A percentile compares a stretch with the other conserved stretches of the same genome.
These are phyloP conservation scores for Aeminium ludgeri DNA, from an alignment of 495 filamentous ascomycete species.

Conservation along the genomic window DNA sequence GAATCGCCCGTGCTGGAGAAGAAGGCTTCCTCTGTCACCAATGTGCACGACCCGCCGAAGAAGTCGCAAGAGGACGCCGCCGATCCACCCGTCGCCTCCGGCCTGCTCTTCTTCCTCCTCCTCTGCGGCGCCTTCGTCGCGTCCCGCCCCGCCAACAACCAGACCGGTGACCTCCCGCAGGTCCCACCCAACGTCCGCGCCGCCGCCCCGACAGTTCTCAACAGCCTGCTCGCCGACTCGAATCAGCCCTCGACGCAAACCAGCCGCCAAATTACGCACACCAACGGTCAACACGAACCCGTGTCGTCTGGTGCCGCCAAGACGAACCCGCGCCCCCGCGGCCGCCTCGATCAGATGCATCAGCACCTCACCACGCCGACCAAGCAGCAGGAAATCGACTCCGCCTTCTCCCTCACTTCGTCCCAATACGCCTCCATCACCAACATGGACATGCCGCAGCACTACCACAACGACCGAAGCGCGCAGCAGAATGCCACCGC, in stretches of 20 bases:
- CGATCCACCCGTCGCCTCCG: constrained; percentile 25
- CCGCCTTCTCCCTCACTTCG: constrained; percentile 68
- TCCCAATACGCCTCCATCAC: constrained; percentile 83
- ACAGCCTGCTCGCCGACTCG: constrained; percentile 56
- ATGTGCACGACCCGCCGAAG: constrained; percentile 40
- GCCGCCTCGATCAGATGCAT: constrained; percentile 58
- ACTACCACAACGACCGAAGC: constrained; percentile 28
- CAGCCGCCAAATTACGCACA: constrained; percentile 7
- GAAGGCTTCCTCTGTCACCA: constrained; percentile 16
- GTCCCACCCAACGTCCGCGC: constrained; percentile 86
- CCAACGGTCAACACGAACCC: constrained; percentile 2
- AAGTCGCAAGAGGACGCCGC: constrained; percentile 33
- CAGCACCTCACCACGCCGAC: constrained; percentile 57
- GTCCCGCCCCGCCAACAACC: constrained; percentile 52
- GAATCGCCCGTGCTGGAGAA: constrained; percentile 6
- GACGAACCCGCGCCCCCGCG: neutral
- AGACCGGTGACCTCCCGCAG: constrained; percentile 50
- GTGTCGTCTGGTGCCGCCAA: neutral
- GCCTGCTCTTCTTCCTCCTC: constrained; percentile 52
- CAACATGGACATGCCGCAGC: constrained; percentile 36
- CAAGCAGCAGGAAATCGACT: constrained; percentile 74
- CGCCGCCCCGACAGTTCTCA: constrained; percentile 76
- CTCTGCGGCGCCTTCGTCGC: constrained; percentile 94
- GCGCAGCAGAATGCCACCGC: constrained; percentile 9
- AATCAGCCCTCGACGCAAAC: neutral